Evolutionary conservation across 1,284 basidiomycete species (phyloP).

Genomic region (Marasmius tenuissimus): DNA sequence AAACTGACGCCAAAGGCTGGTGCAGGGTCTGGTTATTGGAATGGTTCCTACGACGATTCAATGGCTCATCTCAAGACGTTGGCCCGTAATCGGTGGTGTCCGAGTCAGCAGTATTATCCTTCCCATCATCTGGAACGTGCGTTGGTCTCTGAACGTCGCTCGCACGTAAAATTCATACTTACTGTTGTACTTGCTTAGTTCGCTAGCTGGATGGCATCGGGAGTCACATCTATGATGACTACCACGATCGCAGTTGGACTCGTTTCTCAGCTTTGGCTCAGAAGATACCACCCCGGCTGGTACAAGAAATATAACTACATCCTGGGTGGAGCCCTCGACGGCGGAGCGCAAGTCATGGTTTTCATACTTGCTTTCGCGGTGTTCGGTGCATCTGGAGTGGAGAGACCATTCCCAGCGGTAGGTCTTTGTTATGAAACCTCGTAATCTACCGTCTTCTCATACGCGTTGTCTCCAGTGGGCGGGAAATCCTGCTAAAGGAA

Average conservation of each 20-base stretch:
- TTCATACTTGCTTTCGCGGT: constrained; percentile 61
- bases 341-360: constrained; percentile 47
- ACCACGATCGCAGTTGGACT: constrained; percentile 1
- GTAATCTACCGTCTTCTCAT: background rate
- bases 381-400: constrained; percentile 62
- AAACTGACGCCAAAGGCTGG: background rate
- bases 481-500: constrained; percentile 52
- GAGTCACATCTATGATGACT: constrained; percentile 7
- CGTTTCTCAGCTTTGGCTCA: background rate
- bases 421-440: background rate
- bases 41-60: background rate
- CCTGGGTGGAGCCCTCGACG: constrained; percentile 44
- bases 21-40: background rate
- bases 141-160: background rate
- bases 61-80: background rate
- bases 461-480: constrained; percentile 39
- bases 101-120: background rate
- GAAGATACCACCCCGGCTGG: background rate
- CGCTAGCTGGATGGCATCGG: background rate
- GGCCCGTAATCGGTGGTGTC: background rate
- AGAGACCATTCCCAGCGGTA: constrained; percentile 47
- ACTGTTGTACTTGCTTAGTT: background rate
- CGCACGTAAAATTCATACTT: background rate
- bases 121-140: constrained; percentile 1
- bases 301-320: constrained; percentile 42